These are phyloP conservation scores for Sporothrix luriei DNA, from an alignment of 2,329 filamentous ascomycete genomes.

Conservation along the genomic window DNA sequence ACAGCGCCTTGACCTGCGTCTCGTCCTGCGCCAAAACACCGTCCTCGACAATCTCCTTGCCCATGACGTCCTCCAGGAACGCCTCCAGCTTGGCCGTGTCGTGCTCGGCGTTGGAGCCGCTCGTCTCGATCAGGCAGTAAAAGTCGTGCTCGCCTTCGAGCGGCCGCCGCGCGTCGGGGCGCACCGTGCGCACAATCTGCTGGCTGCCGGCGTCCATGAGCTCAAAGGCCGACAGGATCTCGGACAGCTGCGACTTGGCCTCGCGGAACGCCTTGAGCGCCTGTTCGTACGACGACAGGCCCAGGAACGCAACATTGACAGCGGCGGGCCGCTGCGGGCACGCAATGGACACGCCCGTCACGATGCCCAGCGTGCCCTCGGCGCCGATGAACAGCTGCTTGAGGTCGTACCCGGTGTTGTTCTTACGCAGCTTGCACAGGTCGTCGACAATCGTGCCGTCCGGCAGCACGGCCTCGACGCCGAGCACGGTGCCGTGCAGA, in stretches of 20 bases:
- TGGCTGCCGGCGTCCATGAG: slow-evolving; percentile 91
- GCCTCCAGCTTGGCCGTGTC: slow-evolving; percentile 87
- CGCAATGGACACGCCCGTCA: slow-evolving; percentile 85
- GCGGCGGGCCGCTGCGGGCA: slow-evolving; percentile 86
- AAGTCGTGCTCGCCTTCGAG: slow-evolving; percentile 85
- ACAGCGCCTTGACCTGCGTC: slow-evolving; percentile 81
- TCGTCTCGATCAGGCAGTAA: slow-evolving; percentile 96
- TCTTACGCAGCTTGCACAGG: slow-evolving; percentile 85
- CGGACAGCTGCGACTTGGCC: slow-evolving; percentile 85
- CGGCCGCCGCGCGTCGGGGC: slow-evolving; percentile 74
- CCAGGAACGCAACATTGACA: slow-evolving; percentile 93
- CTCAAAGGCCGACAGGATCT: slow-evolving; percentile 97
- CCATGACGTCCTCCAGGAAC: slow-evolving; percentile 89
- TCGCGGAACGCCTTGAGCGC: slow-evolving; percentile 83
- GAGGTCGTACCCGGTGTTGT: slow-evolving; percentile 97
- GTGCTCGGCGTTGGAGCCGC: slow-evolving; percentile 90
- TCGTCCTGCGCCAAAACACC: slow-evolving; percentile 92
- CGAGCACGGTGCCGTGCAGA: slow-evolving; percentile 88
- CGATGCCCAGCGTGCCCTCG: slow-evolving; percentile 92
- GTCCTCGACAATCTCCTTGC: slow-evolving; percentile 80
- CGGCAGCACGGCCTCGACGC: slow-evolving; percentile 88
- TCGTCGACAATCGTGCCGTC: slow-evolving; percentile 92
- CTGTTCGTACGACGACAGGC: slow-evolving; percentile 85
- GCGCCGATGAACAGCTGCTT: slow-evolving; percentile 96
- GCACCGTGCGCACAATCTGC: slow-evolving; percentile 69